These are phyloP conservation scores for Blastocystis sp. DNA, from an alignment of 352 stramenopile species.

Conservation along the genomic window DNA sequence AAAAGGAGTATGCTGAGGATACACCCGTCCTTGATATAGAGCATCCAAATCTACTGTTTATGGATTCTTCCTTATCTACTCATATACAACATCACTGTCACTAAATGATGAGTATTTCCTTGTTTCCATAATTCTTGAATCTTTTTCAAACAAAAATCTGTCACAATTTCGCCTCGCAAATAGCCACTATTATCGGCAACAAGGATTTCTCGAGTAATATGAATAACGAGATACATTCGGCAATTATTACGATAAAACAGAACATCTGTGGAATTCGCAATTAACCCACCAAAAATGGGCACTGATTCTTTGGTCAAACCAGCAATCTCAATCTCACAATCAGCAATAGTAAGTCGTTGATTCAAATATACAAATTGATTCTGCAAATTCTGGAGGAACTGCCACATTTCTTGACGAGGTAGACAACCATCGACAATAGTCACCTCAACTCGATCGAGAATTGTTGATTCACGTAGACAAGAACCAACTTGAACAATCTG, in stretches of 20 bases:
- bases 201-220: slow-evolving; percentile 43
- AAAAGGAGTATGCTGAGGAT: slow-evolving; percentile 8
- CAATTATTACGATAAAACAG: slow-evolving; percentile 44
- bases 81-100: slow-evolving; percentile 35
- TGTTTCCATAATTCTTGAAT: slow-evolving; percentile 39
- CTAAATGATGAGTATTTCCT: slow-evolving; percentile 37
- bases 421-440: slow-evolving; percentile 56
- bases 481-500: slow-evolving; percentile 41
- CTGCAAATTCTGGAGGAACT: not conserved
- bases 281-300: not conserved
- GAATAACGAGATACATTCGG: slow-evolving; percentile 34
- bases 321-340: slow-evolving; percentile 37
- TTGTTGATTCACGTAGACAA: not conserved
- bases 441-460: not conserved
- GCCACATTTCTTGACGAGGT: slow-evolving; percentile 44
- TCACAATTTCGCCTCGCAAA: slow-evolving; percentile 35
- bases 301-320: not conserved
- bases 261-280: not conserved
- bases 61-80: not conserved
- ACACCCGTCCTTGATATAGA: not conserved
- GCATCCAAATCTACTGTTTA: slow-evolving; percentile 3
- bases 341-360: slow-evolving; percentile 5
- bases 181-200: slow-evolving; percentile 24
- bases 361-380: slow-evolving; percentile 44
- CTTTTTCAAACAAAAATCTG: slow-evolving; percentile 38